Evolutionary conservation across 352 stramenopile genomes (phyloP).

Genomic region (Stramenopiles sp.): DNA sequence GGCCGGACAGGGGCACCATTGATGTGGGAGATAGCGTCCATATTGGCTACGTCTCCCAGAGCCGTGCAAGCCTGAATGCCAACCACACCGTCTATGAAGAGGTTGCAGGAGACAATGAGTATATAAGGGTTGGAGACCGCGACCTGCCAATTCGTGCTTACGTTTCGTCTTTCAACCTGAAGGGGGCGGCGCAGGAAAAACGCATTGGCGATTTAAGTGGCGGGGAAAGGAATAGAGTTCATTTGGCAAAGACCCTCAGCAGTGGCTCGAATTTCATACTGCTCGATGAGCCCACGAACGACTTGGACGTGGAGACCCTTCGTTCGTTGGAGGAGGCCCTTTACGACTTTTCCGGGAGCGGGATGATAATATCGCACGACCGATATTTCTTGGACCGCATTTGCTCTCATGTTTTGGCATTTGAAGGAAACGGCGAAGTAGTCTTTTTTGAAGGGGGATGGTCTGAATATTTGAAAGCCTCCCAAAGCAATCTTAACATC

Average conservation of each 20-base stretch:
- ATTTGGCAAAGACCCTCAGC: constrained; percentile 85
- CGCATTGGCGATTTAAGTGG: constrained; percentile 89
- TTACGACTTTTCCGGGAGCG: constrained; percentile 10
- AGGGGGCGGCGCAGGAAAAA: constrained; percentile 75
- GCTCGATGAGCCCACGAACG: constrained; percentile 85
- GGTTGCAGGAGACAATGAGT: constrained; percentile 73
- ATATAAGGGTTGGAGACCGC: constrained; percentile 73
- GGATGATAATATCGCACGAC: background rate
- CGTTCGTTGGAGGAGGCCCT: constrained; percentile 84
- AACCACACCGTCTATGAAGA: constrained; percentile 65
- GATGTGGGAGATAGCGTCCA: constrained; percentile 42
- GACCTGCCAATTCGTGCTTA: constrained; percentile 69
- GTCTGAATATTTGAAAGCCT: constrained; percentile 34
- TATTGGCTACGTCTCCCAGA: constrained; percentile 78
- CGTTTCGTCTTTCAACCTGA: constrained; percentile 57
- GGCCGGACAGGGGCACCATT: constrained; percentile 31
- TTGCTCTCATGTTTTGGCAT: constrained; percentile 57
- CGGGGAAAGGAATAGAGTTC: constrained; percentile 97
- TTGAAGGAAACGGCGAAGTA: constrained; percentile 43
- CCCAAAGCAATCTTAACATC: background rate
- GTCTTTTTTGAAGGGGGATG: constrained; percentile 62
- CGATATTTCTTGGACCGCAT: constrained; percentile 29
- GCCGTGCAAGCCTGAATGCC: constrained; percentile 54
- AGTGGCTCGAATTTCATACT: constrained; percentile 84
- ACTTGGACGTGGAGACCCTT: constrained; percentile 84